These are phyloP conservation scores for Cladosporium sp. DNA, from an alignment of 2,329 filamentous ascomycete genomes.

Conservation along the genomic window DNA sequence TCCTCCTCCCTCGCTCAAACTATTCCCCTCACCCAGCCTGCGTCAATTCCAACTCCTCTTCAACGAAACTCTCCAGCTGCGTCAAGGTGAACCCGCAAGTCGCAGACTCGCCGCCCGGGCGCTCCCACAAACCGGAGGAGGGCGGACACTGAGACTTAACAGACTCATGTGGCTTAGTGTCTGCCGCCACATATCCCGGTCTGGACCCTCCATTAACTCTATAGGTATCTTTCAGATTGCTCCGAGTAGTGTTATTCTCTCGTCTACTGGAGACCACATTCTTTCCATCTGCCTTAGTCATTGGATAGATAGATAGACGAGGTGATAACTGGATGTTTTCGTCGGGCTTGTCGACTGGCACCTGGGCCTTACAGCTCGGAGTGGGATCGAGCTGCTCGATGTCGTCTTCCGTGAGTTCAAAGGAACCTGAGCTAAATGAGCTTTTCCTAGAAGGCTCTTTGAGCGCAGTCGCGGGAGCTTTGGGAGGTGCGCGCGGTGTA, in stretches of 20 bases:
- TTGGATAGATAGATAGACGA: too few species aligned
- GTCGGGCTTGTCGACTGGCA: too few species aligned
- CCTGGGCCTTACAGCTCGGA: neutral
- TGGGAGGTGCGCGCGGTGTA: neutral
- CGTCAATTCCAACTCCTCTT: slow-evolving; percentile 31
- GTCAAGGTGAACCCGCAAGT: slow-evolving; percentile 23
- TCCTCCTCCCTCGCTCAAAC: too few species aligned
- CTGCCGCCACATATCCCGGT: neutral
- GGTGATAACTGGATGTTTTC: too few species aligned
- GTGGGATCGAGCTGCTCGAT: slow-evolving; percentile 31
- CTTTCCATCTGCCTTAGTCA: too few species aligned
- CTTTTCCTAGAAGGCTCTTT: slow-evolving; percentile 4
- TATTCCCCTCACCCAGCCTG: slow-evolving; percentile 13
- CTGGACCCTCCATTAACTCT: too few species aligned
- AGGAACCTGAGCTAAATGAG: slow-evolving; percentile 35
- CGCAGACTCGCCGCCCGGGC: slow-evolving; percentile 1
- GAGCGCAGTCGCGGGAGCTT: neutral
- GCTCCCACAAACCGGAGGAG: neutral
- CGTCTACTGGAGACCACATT: too few species aligned
- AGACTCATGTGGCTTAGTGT: neutral
- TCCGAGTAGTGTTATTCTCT: neutral
- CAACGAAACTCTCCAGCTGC: slow-evolving; percentile 30
- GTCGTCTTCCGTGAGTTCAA: slow-evolving; percentile 37
- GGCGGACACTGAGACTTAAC: too few species aligned
- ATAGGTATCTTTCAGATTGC: neutral